Percentiles rank a stretch among this genome's conserved stretches.
These are phyloP conservation scores for Hymenochaete sp. DNA, from an alignment of 1,284 basidiomycete genomes.

Conservation along the genomic window DNA sequence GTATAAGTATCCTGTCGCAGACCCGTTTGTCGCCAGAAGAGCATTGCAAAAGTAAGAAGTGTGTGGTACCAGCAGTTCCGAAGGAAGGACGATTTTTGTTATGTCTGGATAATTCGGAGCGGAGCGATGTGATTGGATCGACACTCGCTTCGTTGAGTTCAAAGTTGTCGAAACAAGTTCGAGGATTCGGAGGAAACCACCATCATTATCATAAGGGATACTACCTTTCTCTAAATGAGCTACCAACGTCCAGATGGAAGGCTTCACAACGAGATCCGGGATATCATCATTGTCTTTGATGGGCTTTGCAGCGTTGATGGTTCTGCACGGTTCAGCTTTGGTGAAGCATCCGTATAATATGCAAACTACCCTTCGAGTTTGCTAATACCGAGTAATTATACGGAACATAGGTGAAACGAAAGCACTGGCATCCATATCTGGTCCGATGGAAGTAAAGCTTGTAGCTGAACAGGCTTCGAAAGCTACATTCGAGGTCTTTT, in stretches of 20 bases:
- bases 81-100: too few species aligned
- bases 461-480: slow-evolving; percentile 59
- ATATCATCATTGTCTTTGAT: slow-evolving; percentile 31
- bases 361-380: background rate
- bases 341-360: slow-evolving; percentile 26
- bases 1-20: too few species aligned
- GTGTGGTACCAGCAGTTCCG: too few species aligned
- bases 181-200: too few species aligned
- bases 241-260: slow-evolving; percentile 26
- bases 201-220: too few species aligned
- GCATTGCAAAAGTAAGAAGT: too few species aligned
- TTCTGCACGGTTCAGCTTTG: slow-evolving; percentile 57
- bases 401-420: slow-evolving; percentile 33
- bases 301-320: slow-evolving; percentile 52
- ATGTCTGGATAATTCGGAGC: too few species aligned
- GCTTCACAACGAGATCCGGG: slow-evolving; percentile 23
- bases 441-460: slow-evolving; percentile 65
- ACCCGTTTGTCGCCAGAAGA: too few species aligned
- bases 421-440: slow-evolving; percentile 60
- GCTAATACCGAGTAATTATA: background rate
- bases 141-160: too few species aligned
- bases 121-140: too few species aligned
- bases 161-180: too few species aligned
- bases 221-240: slow-evolving; percentile 6
- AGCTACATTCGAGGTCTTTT: slow-evolving; percentile 60